Conservation (phyloP, 2,329 filamentous ascomycete species). For the Sphaerulina vaccinii region DNA sequence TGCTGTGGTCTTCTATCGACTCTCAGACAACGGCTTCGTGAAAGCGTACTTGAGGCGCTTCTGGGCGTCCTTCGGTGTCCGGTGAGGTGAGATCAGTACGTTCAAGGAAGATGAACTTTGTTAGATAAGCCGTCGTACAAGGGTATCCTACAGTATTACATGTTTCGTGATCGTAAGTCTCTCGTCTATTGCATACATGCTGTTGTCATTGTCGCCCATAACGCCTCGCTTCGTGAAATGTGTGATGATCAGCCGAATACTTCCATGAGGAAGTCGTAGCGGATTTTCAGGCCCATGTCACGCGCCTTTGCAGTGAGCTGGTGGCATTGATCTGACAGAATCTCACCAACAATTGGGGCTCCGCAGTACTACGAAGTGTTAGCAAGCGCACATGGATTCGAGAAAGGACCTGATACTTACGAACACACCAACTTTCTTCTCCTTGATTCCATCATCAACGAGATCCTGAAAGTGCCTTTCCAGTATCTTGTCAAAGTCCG, state of each 20-base stretch:
- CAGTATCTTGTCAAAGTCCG: conserved; percentile 55
- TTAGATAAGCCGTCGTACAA: neutral
- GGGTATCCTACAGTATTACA: neutral
- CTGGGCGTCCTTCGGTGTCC: too few relatives aligned
- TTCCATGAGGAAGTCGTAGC: conserved; percentile 60
- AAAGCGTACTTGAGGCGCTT: too few relatives aligned
- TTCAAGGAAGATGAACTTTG: neutral
- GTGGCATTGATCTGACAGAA: conserved; percentile 55
- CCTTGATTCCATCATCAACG: conserved; percentile 39
- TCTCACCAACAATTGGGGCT: conserved; percentile 55
- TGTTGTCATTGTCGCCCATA: neutral
- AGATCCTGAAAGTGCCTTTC: conserved; percentile 57
- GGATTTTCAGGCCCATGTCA: conserved; percentile 52
- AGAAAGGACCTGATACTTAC: conserved; percentile 46
- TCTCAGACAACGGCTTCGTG: too few relatives aligned
- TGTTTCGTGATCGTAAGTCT: neutral
- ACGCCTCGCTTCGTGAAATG: neutral
- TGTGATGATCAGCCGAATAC: conserved; percentile 51
- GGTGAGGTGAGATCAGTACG: too few relatives aligned
- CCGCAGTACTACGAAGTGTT: conserved; percentile 49
- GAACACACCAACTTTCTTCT: conserved; percentile 32
- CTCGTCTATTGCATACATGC: neutral
- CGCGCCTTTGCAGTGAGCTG: conserved; percentile 52
- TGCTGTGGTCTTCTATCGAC: too few relatives aligned
- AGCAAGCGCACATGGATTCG: neutral